phyloP scores from a whole-genome alignment of 306 rosid species.

The Trifolium fragiferum region DNA sequence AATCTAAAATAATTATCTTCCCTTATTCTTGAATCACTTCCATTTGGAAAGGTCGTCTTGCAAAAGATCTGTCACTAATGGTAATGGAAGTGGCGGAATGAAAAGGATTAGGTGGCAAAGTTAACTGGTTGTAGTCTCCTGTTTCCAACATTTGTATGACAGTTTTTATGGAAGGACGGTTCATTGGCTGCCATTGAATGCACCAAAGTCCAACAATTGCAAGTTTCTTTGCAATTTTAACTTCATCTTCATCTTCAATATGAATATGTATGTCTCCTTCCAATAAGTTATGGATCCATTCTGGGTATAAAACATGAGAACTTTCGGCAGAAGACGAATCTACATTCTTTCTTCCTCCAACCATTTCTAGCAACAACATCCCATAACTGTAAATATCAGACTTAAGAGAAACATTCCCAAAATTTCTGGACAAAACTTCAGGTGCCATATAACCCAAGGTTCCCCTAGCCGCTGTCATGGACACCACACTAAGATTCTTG shows the following conservation, averaged over 20 bases:
- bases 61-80: not conserved
- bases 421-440: not conserved
- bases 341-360: not conserved
- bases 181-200: slow-evolving; percentile 15
- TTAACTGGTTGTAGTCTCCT: not conserved
- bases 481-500: not conserved
- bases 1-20: not conserved
- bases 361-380: not conserved
- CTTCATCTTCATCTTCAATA: not conserved
- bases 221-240: slow-evolving; percentile 22
- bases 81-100: not conserved
- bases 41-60: not conserved
- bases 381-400: not conserved
- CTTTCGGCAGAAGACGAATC: not conserved
- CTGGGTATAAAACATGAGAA: not conserved
- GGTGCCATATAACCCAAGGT: not conserved
- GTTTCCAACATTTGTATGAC: slow-evolving; percentile 10
- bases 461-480: not conserved
- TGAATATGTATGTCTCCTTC: not conserved
- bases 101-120: slow-evolving; percentile 6
- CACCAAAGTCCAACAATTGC: slow-evolving; percentile 31
- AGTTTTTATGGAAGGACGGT: not conserved
- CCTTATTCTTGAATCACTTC: slow-evolving; percentile 10
- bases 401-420: not conserved
- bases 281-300: slow-evolving; percentile 25